Conservation (phyloP, 176 grass and related monocot genomes). For the Eragrostis nindensis region DNA sequence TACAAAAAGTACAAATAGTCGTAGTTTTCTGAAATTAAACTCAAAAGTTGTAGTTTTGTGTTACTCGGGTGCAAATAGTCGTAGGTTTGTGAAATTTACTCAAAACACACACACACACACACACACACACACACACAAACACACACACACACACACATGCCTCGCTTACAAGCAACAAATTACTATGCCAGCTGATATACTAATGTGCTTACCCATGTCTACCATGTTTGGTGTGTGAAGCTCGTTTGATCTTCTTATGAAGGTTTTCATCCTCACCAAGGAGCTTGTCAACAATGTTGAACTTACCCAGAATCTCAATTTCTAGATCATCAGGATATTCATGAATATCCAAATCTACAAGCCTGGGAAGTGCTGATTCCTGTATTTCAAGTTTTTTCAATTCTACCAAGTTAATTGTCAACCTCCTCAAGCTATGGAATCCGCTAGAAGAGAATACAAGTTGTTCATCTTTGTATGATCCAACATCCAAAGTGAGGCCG, state of each 20-base stretch:
- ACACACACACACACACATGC: too few relatives aligned
- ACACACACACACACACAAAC: too few relatives aligned
- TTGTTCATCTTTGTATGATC: conserved; percentile 13
- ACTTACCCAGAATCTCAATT: neutral
- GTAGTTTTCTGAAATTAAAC: too few relatives aligned
- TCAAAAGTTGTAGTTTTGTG: too few relatives aligned
- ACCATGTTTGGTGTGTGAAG: neutral
- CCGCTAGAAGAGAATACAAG: neutral
- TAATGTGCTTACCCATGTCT: too few relatives aligned
- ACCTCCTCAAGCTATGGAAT: conserved; percentile 24
- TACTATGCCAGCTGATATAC: too few relatives aligned
- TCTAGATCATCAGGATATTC: neutral
- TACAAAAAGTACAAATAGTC: too few relatives aligned
- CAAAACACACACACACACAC: too few relatives aligned
- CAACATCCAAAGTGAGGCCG: neutral
- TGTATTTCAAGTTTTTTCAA: conserved; percentile 2
- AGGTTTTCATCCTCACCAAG: conserved; percentile 4
- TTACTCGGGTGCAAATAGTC: too few relatives aligned
- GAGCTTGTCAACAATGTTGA: neutral
- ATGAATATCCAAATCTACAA: conserved; percentile 10
- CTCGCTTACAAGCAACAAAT: too few relatives aligned
- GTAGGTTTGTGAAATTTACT: too few relatives aligned
- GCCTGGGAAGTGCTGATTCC: conserved; percentile 6
- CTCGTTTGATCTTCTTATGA: conserved; percentile 21
- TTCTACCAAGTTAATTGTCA: neutral